phyloP scores from a whole-genome alignment of 192 early-diverging fungal species.

The Coemansia sp. region DNA sequence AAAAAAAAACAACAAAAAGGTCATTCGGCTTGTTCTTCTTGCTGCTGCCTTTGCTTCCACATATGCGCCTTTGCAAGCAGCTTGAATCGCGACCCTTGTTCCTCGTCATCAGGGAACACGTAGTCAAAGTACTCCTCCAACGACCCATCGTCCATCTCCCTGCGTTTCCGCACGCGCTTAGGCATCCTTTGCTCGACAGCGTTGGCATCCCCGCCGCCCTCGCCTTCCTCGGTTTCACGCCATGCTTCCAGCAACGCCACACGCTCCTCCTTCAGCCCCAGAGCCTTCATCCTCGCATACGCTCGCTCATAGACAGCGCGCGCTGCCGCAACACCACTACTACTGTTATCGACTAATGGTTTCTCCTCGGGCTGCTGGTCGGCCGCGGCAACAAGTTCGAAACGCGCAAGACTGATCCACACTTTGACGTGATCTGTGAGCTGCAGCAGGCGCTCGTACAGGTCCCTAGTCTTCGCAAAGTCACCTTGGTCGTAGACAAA shows the following conservation, averaged over 20 bases:
- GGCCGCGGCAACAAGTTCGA: constrained; percentile 65
- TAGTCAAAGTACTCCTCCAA: constrained; percentile 99
- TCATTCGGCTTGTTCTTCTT: background rate
- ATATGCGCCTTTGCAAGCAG: constrained; percentile 87
- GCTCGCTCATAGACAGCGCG: constrained; percentile 76
- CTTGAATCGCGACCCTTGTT: constrained; percentile 82
- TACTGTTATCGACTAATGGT: constrained; percentile 15
- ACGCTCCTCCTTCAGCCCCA: constrained; percentile 76
- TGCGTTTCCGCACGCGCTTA: constrained; percentile 85
- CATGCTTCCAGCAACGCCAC: constrained; percentile 80
- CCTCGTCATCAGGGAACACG: constrained; percentile 96
- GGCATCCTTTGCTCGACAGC: constrained; percentile 78
- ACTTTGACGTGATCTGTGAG: constrained; percentile 96
- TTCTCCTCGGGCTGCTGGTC: background rate
- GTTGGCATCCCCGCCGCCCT: constrained; percentile 59
- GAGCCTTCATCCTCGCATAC: constrained; percentile 66
- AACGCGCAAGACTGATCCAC: constrained; percentile 91
- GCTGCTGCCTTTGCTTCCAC: constrained; percentile 61
- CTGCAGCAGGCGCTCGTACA: constrained; percentile 84
- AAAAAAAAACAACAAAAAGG: background rate
- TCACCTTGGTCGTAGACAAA: constrained; percentile 86
- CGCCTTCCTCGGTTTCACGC: constrained; percentile 75
- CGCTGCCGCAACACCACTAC: constrained; percentile 59
- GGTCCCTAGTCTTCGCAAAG: constrained; percentile 67
- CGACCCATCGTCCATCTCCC: constrained; percentile 61